A percentile compares a stretch with the other conserved stretches of the same genome.
These are phyloP conservation scores for Plasmodium coatneyi DNA, from an alignment of 169 alveolate species.

Conservation along the genomic window DNA sequence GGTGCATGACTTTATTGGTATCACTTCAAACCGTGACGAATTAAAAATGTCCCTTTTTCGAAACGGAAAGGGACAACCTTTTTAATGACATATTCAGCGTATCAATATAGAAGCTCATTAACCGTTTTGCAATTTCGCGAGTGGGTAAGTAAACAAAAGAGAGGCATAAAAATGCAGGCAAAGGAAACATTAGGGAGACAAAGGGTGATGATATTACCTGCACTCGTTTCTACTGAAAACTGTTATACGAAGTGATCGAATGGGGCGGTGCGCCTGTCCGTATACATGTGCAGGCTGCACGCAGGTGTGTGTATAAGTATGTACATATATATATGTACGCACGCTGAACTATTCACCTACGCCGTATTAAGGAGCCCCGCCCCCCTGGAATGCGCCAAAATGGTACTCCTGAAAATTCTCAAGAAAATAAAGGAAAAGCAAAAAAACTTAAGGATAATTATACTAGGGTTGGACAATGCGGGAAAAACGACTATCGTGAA, in stretches of 20 bases:
- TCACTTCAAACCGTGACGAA: neutral
- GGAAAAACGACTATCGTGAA: slow-evolving; percentile 97
- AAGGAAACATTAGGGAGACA: neutral
- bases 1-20: neutral
- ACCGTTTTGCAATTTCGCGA: neutral
- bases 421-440: slow-evolving; percentile 94
- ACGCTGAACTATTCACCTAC: neutral
- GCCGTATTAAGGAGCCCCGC: neutral
- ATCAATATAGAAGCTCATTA: neutral
- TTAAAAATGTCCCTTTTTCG: neutral
- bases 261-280: neutral
- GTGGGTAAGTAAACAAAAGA: neutral
- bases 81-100: neutral
- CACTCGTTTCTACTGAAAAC: neutral
- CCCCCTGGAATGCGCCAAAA: slow-evolving; percentile 37
- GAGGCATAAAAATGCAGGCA: neutral
- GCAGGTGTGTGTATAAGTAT: neutral
- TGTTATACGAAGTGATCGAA: neutral
- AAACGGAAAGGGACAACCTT: neutral
- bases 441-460: slow-evolving; percentile 94
- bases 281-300: neutral
- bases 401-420: slow-evolving; percentile 94
- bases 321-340: neutral
- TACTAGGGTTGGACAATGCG: slow-evolving; percentile 97
- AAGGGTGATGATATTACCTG: neutral